These are phyloP conservation scores for Fusarium proliferatum DNA, from an alignment of 2,329 filamentous ascomycete species.

Conservation along the genomic window DNA sequence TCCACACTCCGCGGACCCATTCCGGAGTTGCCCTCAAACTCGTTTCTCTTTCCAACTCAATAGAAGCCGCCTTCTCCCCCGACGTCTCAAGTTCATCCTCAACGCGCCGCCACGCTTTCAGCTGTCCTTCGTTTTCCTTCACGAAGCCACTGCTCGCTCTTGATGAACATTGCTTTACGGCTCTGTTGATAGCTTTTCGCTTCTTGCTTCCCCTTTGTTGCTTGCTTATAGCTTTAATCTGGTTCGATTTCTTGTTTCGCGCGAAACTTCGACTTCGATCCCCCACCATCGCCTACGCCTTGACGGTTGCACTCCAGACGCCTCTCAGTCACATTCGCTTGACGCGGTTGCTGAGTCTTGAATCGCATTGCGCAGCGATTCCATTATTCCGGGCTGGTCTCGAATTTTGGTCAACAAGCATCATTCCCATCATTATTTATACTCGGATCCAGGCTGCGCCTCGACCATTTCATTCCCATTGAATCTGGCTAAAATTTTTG, in stretches of 20 bases:
- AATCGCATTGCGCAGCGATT: slow-evolving; percentile 46
- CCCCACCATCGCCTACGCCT: slow-evolving; percentile 49
- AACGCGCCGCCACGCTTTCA: slow-evolving; percentile 39
- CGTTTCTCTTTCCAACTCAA: slow-evolving; percentile 44
- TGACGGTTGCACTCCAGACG: slow-evolving; percentile 53
- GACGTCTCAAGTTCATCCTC: slow-evolving; percentile 41
- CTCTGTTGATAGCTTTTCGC: slow-evolving; percentile 46
- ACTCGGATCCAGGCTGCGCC: slow-evolving; percentile 51
- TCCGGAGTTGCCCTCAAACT: slow-evolving; percentile 45
- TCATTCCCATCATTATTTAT: slow-evolving; percentile 41
- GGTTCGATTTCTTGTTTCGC: slow-evolving; percentile 46
- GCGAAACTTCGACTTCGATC: slow-evolving; percentile 48
- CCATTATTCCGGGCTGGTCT: slow-evolving; percentile 60
- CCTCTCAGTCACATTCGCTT: slow-evolving; percentile 55
- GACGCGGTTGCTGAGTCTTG: slow-evolving; percentile 57
- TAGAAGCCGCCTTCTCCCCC: slow-evolving; percentile 38
- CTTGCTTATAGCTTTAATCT: slow-evolving; percentile 59
- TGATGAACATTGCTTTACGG: slow-evolving; percentile 43
- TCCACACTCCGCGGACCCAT: slow-evolving; percentile 50
- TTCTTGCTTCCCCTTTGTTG: slow-evolving; percentile 51
- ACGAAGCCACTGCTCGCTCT: slow-evolving; percentile 42
- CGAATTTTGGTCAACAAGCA: slow-evolving; percentile 51
- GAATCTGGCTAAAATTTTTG: slow-evolving; percentile 14
- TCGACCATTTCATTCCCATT: slow-evolving; percentile 38
- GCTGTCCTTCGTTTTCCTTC: slow-evolving; percentile 46